phyloP scores from a whole-genome alignment of 2,329 filamentous ascomycete genomes.

The Alternaria postmessia region DNA sequence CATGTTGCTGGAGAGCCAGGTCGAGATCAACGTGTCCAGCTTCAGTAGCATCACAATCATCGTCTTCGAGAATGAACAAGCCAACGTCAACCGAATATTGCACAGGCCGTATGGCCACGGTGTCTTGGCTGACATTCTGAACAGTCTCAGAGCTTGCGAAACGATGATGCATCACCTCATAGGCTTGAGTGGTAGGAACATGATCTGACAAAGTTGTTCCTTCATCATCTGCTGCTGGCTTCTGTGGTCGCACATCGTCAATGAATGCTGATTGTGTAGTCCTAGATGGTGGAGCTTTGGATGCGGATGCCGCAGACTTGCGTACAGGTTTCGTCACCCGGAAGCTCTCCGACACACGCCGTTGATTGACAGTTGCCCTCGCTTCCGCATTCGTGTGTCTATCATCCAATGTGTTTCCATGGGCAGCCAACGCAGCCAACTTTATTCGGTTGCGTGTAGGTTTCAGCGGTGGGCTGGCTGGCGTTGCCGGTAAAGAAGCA shows the following conservation, averaged over 20 bases:
- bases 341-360: conserved; percentile 24
- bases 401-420: neutral
- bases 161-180: neutral
- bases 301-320: neutral
- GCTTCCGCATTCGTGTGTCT: neutral
- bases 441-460: conserved; percentile 24
- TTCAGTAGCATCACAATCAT: neutral
- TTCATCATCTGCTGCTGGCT: neutral
- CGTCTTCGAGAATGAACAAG: neutral
- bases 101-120: neutral
- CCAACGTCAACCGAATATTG: neutral
- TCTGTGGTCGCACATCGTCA: neutral
- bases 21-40: neutral
- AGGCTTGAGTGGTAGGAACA: neutral
- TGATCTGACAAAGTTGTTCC: neutral
- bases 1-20: neutral
- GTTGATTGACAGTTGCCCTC: conserved; percentile 14
- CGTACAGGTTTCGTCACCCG: conserved; percentile 21
- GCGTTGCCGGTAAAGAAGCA: conserved; percentile 15
- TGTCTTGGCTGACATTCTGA: conserved; percentile 1
- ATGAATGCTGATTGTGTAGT: neutral
- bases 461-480: conserved; percentile 5
- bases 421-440: conserved; percentile 1
- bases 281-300: neutral
- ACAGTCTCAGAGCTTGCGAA: neutral